Evolutionary conservation across 1,139 yeast genomes (phyloP).

Genomic region (Pichia sorboxylosa): DNA sequence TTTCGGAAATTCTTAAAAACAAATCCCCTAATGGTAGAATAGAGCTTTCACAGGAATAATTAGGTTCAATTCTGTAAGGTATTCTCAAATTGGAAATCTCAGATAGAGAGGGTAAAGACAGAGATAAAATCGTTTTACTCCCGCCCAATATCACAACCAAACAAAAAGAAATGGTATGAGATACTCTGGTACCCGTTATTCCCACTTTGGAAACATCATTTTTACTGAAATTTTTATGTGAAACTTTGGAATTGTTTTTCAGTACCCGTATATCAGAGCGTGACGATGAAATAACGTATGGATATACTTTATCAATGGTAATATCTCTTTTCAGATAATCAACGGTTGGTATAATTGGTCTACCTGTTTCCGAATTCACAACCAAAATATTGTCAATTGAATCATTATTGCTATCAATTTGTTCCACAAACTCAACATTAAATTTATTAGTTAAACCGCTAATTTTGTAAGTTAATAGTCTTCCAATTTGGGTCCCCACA

Average conservation of each 20-base stretch:
- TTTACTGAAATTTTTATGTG: constrained; percentile 40
- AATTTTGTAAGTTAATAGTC: constrained; percentile 54
- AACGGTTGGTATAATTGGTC: constrained; percentile 52
- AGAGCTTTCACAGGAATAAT: constrained; percentile 31
- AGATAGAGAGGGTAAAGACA: constrained; percentile 42
- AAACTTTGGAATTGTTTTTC: constrained; percentile 45
- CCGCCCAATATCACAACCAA: constrained; percentile 19
- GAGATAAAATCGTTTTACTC: constrained; percentile 30
- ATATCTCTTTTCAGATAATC: constrained; percentile 35
- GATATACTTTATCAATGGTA: constrained; percentile 29
- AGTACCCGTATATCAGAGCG: constrained; percentile 53
- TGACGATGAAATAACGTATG: constrained; percentile 48
- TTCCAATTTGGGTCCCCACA: constrained; percentile 77
- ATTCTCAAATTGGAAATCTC: constrained; percentile 32
- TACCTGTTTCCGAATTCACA: constrained; percentile 46
- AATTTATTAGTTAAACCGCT: constrained; percentile 66
- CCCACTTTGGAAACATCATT: constrained; percentile 48
- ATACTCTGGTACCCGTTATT: constrained; percentile 31
- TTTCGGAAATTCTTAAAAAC: constrained; percentile 43
- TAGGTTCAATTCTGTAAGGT: constrained; percentile 31
- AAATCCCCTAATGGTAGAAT: constrained; percentile 67
- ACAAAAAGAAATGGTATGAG: constrained; percentile 22
- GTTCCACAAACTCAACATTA: constrained; percentile 44
- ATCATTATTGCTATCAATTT: constrained; percentile 36
- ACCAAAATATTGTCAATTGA: constrained; percentile 49